Base-by-base conservation (phyloP, 139 green algal genomes). In the Diplosphaera chodatii region DNA sequence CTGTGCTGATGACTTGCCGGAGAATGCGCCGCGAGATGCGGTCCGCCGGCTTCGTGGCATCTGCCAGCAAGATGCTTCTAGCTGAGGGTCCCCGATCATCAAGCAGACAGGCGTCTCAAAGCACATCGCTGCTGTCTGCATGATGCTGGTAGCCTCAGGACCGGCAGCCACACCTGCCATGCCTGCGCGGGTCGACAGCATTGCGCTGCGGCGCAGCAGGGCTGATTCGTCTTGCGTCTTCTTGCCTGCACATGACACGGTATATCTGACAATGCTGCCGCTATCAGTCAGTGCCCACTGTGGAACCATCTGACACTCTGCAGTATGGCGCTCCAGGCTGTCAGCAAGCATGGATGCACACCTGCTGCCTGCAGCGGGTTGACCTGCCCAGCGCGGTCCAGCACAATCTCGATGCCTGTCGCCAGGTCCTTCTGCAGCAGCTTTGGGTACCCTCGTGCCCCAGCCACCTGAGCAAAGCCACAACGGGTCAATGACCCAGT, bases 1-100 rank as follows among this genome's bases (percentile, higher is more conserved):
- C 89, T 22, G 72, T 67, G 66, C 77, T 87, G 66, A 76, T 73
- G 32, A 91, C 76, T 18, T 59, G 48, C 48, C 48, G 48, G 13
- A 59, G 48, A 18, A 59, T 59, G 48, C 48, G 48, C 10, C 48
- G 48, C 13, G 48, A 59, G 8, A 59, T 59, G 8, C 48, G 48
- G 48, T 59, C 48, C 48, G 48, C 48, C 18, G 48, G 16, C 48
- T 59, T 59, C 48, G 16, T 48, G 37, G 37, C 13, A 25, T 59
- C 48, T 59, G 48, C 48, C 48, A 59, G 16, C 37, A 48, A 48
- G 8, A 48, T 48, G 37, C 8, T 48, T 48, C 37, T 20, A 48
- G n/a, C n/a, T n/a, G n/a, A n/a, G n/a, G n/a, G n/a, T n/a, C n/a
- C n/a, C n/a, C n/a, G n/a, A n/a, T n/a, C n/a, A n/a, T n/a, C n/a